Evolutionary conservation across 306 rosid species (phyloP).

Genomic region (Ormosia semicastrata): DNA sequence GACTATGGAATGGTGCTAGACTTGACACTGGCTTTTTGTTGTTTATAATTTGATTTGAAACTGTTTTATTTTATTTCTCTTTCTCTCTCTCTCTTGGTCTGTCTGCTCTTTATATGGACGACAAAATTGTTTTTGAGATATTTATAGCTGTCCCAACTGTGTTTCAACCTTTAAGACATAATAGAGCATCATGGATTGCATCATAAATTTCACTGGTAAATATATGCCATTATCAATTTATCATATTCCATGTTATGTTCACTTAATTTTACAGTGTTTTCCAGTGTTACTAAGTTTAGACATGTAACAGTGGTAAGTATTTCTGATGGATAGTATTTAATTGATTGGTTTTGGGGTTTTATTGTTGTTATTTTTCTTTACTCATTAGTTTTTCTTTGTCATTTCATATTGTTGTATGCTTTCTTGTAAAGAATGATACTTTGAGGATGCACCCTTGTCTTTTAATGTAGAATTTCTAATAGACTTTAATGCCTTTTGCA

Average conservation of each 20-base stretch:
- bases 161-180: background rate
- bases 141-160: background rate
- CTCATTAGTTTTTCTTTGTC: background rate
- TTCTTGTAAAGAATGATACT: background rate
- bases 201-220: background rate
- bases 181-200: background rate
- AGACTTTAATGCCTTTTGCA: constrained; percentile 29
- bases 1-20: background rate
- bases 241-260: background rate
- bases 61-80: background rate
- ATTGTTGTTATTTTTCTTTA: background rate
- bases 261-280: background rate
- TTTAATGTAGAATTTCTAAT: background rate
- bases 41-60: background rate
- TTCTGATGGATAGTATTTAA: background rate
- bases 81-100: background rate
- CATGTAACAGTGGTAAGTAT: background rate
- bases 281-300: background rate
- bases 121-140: background rate
- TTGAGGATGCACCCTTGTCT: background rate
- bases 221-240: background rate
- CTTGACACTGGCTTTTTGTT: background rate
- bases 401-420: background rate
- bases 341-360: background rate
- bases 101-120: background rate